Base-by-base conservation (phyloP, 306 rosid species). In the Albizia julibrissin region DNA sequence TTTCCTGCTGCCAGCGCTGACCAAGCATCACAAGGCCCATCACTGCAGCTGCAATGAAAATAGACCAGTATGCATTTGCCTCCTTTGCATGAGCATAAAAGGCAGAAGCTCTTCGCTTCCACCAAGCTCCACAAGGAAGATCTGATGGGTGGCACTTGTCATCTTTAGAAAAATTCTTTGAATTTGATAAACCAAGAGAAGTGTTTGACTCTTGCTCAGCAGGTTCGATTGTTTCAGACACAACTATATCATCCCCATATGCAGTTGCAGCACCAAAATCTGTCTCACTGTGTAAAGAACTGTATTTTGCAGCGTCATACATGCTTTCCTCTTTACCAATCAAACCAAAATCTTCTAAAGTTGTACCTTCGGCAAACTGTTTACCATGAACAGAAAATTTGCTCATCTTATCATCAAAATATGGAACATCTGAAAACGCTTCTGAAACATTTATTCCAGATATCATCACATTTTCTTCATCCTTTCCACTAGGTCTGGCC, bases 71-170 rank as follows among this genome's bases (percentile, higher is more conserved):
- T 70, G 97, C 80, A 83, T 90, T 93, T 69, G 99, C 88, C 37
- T 96, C 97, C 87, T 92, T 96, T 10, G 98, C 99, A 68, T 92
- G 94, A 83, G 94, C 84, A 87, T 93, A 96, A 56, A 93, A 78
- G 74, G 97, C 89, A 72, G 92, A 87, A 86, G 98, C 98, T 83
- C 94, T 88, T 82, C 97, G 86, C 86, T 89, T 96, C 99, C 99
- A 96, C 99, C 99, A 96, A 74, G 95, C 98, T 86, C 94, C 97
- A 81, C 98, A 90, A 21, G 98, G 97, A 85, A 93, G 86, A 80
- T 59, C 87, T 59, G 88, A 80, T 61, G 84, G 62, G 29, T 61
- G 80, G 73, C 66, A 81, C 72, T 87, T 82, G n/a, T 82, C 84
- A 77, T 88, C 92, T 74, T 80, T 78, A 10, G 75, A 64, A 46